These are phyloP conservation scores for Epichloe gansuensis DNA, from an alignment of 2,329 filamentous ascomycete species.

Conservation along the genomic window DNA sequence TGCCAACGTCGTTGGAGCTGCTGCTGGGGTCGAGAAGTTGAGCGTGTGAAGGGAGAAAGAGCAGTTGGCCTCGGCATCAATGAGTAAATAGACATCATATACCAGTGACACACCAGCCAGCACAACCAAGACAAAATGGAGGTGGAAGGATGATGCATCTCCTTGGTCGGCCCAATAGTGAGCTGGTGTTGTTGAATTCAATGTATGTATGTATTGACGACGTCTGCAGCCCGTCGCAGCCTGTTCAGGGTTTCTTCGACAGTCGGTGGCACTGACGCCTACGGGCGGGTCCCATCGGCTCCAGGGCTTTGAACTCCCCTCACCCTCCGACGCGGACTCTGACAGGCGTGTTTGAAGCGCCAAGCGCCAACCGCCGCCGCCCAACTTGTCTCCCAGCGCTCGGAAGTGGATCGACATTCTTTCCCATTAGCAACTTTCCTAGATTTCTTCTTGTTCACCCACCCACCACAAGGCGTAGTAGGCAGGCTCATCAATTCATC, in stretches of 20 bases:
- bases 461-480: neutral
- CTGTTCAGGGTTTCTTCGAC: neutral
- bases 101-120: neutral
- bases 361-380: too few species aligned
- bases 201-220: neutral
- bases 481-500: neutral
- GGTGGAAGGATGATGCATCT: neutral
- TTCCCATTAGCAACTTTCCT: neutral
- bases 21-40: constrained; percentile 4
- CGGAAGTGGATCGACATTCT: neutral
- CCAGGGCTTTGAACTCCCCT: neutral
- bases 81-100: neutral
- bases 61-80: neutral
- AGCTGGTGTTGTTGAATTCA: neutral
- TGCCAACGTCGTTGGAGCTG: constrained; percentile 1
- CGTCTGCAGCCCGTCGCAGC: neutral
- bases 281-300: neutral
- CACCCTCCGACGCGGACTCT: too few species aligned
- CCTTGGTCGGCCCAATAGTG: neutral
- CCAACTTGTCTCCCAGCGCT: neutral
- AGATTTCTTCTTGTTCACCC: neutral
- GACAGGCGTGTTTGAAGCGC: too few species aligned
- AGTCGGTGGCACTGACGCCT: neutral
- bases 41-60: constrained; percentile 2
- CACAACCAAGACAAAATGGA: neutral